Evolutionary conservation across 345 rosid species (phyloP), one percentile per base, ranked within the genome.

Genomic region (Nasturtium officinale): DNA sequence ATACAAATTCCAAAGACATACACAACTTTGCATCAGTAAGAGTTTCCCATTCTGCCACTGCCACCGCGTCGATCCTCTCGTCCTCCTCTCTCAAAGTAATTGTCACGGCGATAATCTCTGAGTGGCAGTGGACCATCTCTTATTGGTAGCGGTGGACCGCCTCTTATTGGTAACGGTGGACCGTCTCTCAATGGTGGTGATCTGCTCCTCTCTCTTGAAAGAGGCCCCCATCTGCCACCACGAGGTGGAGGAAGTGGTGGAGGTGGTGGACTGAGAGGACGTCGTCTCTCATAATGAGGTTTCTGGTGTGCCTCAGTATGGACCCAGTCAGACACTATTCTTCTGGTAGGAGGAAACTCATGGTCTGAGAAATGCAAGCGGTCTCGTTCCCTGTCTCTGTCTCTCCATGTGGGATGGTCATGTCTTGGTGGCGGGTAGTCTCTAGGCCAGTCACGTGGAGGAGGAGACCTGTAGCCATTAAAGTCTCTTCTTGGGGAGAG

Each of bases 121-220:
- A 72, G 74, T 25, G 81, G 84, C 1, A 68, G 64, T 29, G 61
- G 79, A 40, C 51, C 79, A 20, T 82, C 87, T 71, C 91, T 85
- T 12, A 82, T 25, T 17, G 50, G 50, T 1, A 89, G 96, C 0
- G 89, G 86, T 68, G 60, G 86, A 11, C 29, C 79, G 7, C 80
- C 88, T 70, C 92, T 85, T 33, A 82, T 5, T 59, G 61, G 69
- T 0, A n/a, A n/a, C 0, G 89, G 86, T 68, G 60, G 86, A 11
- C 29, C 79, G 7, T 81, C 88, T 70, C 92, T 85, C 38, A 82
- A 6, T 59, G 61, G 69, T 0, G 95, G 98, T 0, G 98, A 90
- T 51, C 96, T 84, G 80, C 92, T 90, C 80, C 97, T 87, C 74
- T 89, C 96, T 75, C 96, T 89, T 38, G 79, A 11, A 53, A 84